A percentile compares a stretch with the other conserved stretches of the same genome.
Conservation (phyloP, 805 yeast genomes). For the Nakazawaea anatomiae region DNA sequence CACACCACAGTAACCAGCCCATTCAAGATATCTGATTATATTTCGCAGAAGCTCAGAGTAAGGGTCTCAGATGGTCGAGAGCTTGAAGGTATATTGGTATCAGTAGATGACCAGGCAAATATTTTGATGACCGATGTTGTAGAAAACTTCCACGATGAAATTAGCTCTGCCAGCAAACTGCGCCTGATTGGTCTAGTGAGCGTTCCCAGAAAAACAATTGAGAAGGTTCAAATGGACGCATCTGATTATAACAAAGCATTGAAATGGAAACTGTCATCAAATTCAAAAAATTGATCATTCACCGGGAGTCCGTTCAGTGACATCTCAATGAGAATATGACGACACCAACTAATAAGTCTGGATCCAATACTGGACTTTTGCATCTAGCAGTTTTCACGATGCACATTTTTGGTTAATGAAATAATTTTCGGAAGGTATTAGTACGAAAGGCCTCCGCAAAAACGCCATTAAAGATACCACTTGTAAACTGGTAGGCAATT, state of each 20-base stretch:
- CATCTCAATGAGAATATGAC: too few relatives aligned
- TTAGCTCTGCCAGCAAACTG: constrained; percentile 10
- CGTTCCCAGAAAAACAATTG: constrained; percentile 37
- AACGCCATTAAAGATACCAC: too few relatives aligned
- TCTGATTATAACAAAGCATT: constrained; percentile 15
- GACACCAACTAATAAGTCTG: too few relatives aligned
- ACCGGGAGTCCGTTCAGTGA: neutral
- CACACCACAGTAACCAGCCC: constrained; percentile 7
- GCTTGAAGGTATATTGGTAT: constrained; percentile 32
- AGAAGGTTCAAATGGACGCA: constrained; percentile 20
- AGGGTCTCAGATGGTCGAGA: constrained; percentile 25
- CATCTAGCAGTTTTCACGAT: too few relatives aligned
- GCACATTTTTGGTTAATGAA: too few relatives aligned
- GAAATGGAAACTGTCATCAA: constrained; percentile 5
- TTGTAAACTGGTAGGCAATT: too few relatives aligned
- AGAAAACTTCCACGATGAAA: constrained; percentile 19
- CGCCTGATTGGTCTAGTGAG: constrained; percentile 51
- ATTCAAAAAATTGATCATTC: neutral
- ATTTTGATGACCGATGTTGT: constrained; percentile 32
- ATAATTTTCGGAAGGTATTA: too few relatives aligned
- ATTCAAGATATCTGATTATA: constrained; percentile 26
- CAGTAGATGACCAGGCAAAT: constrained; percentile 38
- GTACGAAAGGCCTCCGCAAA: too few relatives aligned
- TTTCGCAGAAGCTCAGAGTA: constrained; percentile 24
- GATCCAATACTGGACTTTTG: too few relatives aligned